Percentiles rank a stretch among this genome's conserved stretches.
Conservation (phyloP, 345 rosid species). For the Luvunga scandens region DNA sequence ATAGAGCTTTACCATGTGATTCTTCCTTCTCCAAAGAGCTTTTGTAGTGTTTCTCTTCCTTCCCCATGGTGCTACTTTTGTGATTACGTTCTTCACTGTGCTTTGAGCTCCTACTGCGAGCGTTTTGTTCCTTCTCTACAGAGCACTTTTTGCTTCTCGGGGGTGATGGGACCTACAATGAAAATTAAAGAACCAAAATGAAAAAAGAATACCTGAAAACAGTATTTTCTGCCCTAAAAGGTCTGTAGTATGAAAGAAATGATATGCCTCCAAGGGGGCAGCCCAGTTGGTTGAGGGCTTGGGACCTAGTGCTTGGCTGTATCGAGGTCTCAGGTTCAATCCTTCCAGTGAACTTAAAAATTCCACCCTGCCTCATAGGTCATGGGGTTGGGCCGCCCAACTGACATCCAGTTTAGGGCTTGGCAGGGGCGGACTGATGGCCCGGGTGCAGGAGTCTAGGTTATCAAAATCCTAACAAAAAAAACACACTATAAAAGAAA, state of each 20-base stretch:
- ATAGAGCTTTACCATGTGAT: slow-evolving; percentile 18
- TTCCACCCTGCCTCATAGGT: too few relatives aligned
- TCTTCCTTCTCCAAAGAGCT: slow-evolving; percentile 33
- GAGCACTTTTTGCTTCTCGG: slow-evolving; percentile 61
- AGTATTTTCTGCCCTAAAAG: too few relatives aligned
- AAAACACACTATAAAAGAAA: not conserved
- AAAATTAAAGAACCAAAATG: not conserved
- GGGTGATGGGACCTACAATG: slow-evolving; percentile 77
- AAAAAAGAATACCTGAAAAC: not conserved
- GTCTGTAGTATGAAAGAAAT: not conserved
- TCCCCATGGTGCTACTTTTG: slow-evolving; percentile 20
- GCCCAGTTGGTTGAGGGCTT: too few relatives aligned
- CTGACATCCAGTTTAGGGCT: too few relatives aligned
- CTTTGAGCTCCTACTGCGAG: slow-evolving; percentile 25
- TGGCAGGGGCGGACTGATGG: too few relatives aligned
- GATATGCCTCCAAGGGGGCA: slow-evolving; percentile 19
- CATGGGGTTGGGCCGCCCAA: too few relatives aligned
- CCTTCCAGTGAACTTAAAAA: too few relatives aligned
- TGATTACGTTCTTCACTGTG: slow-evolving; percentile 20
- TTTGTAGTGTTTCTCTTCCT: slow-evolving; percentile 35
- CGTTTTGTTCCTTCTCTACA: slow-evolving; percentile 32
- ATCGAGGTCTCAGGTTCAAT: too few relatives aligned
- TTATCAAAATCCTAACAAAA: too few relatives aligned
- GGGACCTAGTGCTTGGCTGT: too few relatives aligned
- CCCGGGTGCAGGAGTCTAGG: too few relatives aligned